Conservation (phyloP, 192 early-diverging fungal species). For the Pecoramyces ruminantium region DNA sequence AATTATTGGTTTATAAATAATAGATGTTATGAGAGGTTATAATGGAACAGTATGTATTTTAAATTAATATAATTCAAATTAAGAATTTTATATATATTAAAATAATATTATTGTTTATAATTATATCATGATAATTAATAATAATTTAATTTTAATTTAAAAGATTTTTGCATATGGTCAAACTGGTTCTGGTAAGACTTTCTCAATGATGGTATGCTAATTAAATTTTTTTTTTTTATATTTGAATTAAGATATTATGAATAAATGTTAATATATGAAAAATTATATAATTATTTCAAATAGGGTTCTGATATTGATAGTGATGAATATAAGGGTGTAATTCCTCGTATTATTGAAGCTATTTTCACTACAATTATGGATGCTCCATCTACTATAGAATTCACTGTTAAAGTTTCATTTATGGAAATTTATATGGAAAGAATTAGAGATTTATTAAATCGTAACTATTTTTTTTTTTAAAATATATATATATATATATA, state of each 20-base stretch:
- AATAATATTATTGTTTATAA: too few relatives aligned
- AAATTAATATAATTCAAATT: conserved; percentile 92
- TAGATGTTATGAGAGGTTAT: conserved; percentile 90
- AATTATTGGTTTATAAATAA: background rate
- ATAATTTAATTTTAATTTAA: background rate
- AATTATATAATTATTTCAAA: too few relatives aligned
- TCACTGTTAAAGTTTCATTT: conserved; percentile 96
- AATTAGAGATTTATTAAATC: conserved; percentile 88
- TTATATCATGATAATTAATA: conserved; percentile 50
- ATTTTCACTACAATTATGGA: conserved; percentile 84
- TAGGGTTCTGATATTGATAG: conserved; percentile 85
- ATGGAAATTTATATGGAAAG: conserved; percentile 99
- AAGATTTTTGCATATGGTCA: conserved; percentile 98
- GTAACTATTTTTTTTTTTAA: conserved; percentile 20
- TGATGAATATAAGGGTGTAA: conserved; percentile 79
- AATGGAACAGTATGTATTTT: conserved; percentile 99
- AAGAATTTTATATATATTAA: too few relatives aligned
- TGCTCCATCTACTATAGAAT: conserved; percentile 84
- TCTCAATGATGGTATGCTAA: conserved; percentile 74
- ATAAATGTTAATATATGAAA: too few relatives aligned
- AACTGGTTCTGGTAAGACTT: conserved; percentile 93
- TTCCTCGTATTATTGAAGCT: conserved; percentile 88
- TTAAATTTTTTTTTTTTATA: too few relatives aligned
- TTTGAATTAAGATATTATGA: too few relatives aligned
- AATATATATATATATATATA: background rate